A percentile compares a stretch with the other conserved stretches of the same genome.
Evolutionary conservation across 2,329 filamentous ascomycete species (phyloP).

Genomic region (Monosporascus sp.): DNA sequence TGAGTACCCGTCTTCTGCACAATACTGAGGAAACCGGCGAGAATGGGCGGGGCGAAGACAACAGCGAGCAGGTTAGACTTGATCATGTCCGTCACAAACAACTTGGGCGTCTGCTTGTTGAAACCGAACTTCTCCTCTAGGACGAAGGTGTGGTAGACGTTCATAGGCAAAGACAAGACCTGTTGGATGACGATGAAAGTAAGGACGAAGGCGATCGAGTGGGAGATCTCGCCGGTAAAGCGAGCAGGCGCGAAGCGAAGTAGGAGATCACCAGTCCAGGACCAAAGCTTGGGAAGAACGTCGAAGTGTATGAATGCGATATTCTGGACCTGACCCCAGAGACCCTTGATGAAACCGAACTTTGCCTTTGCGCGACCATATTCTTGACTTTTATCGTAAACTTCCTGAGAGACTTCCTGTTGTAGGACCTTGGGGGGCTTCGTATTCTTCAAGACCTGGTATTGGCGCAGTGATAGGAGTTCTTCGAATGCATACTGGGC

Average conservation of each 20-base stretch:
- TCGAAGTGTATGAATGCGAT: constrained; percentile 86
- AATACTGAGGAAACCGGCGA: constrained; percentile 88
- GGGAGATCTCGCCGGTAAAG: constrained; percentile 87
- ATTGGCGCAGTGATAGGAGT: constrained; percentile 85
- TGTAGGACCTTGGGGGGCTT: constrained; percentile 81
- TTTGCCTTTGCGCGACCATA: constrained; percentile 95
- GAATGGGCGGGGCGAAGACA: constrained; percentile 77
- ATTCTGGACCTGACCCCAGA: constrained; percentile 85
- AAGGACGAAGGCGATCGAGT: constrained; percentile 89
- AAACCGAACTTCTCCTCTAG: constrained; percentile 96
- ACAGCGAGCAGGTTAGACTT: constrained; percentile 83
- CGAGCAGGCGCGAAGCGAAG: constrained; percentile 67
- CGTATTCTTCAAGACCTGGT: constrained; percentile 73
- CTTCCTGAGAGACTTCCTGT: constrained; percentile 81
- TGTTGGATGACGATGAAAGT: constrained; percentile 79
- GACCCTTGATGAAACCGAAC: constrained; percentile 73
- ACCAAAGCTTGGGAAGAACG: constrained; percentile 86
- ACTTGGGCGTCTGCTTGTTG: constrained; percentile 90
- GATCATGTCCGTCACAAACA: constrained; percentile 86
- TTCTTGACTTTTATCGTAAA: constrained; percentile 91
- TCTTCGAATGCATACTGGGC: constrained; percentile 88
- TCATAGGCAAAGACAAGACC: constrained; percentile 70
- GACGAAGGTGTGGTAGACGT: constrained; percentile 91
- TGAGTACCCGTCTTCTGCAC: constrained; percentile 87
- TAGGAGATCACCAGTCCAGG: constrained; percentile 69